phyloP scores from a whole-genome alignment of 2,329 filamentous ascomycete species.

The Curvularia sp. region DNA sequence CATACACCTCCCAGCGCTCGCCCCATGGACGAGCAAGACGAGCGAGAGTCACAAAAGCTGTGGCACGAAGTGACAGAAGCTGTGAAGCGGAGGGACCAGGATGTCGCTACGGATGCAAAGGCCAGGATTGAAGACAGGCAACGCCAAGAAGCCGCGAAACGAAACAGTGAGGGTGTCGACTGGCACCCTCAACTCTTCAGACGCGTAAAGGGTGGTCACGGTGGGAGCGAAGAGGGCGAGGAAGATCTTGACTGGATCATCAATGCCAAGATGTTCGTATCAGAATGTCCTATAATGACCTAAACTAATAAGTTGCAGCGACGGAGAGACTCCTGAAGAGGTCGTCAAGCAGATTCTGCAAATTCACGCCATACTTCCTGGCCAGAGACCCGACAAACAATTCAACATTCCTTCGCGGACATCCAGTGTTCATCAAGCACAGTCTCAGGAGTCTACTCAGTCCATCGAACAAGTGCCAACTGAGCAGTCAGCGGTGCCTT shows the following conservation, averaged over 20 bases:
- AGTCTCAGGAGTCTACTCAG: constrained; percentile 17
- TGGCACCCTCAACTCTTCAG: constrained; percentile 92
- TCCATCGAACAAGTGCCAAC: constrained; percentile 11
- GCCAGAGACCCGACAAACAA: constrained; percentile 67
- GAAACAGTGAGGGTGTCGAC: constrained; percentile 78
- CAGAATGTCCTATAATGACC: background rate
- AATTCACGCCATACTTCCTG: constrained; percentile 83
- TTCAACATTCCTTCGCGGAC: constrained; percentile 65
- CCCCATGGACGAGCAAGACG: constrained; percentile 84
- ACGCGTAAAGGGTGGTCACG: constrained; percentile 72
- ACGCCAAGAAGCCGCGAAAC: constrained; percentile 82
- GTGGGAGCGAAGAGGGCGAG: constrained; percentile 77
- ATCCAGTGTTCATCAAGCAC: constrained; percentile 29
- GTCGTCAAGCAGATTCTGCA: constrained; percentile 83
- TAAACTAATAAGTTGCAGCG: constrained; percentile 44
- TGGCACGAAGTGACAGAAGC: constrained; percentile 85
- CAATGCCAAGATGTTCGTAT: constrained; percentile 77
- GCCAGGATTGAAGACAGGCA: constrained; percentile 95
- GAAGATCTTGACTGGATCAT: constrained; percentile 96
- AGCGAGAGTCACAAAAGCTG: constrained; percentile 86
- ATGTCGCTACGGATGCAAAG: constrained; percentile 90
- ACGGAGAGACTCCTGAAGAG: constrained; percentile 70
- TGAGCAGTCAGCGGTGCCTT: constrained; percentile 16
- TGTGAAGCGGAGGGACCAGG: constrained; percentile 84
- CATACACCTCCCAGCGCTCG: constrained; percentile 76